Base-by-base conservation (phyloP, 106 monocot species). In the Platanthera guangdongensis region DNA sequence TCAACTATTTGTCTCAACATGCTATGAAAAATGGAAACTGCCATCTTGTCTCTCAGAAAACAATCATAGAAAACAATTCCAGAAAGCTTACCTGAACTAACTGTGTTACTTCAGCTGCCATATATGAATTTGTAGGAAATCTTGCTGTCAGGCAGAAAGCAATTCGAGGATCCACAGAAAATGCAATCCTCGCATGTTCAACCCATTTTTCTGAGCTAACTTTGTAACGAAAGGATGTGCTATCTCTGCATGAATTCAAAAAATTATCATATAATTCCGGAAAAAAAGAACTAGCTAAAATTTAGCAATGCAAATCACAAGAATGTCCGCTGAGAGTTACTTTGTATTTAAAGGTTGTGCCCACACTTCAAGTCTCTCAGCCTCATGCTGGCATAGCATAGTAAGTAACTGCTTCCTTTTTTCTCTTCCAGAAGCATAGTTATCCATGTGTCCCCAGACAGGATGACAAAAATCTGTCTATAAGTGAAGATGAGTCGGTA, bases 331-430 rank as follows among this genome's bases (percentile, higher is more conserved):
- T 51, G 6, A 63, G 70, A 76, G 49, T 2, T 91, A 94, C 91
- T 94, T 94, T 49, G 78, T 88, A 87, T 92, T 99, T 75, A 94
- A 80, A 48, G 90, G 94, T 63, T 92, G 94, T 71, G 99, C 92
- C 94, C 94, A 99, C 51, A 99, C 94, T 88, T 99, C 99, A 82
- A 94, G 92, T 51, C 99, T 92, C 74, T 99, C 99, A 50, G 92
- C 84, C 77, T 99, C 99, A 88, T 99, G 86, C 74, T 99, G 97
- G 78, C 90, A 90, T 57, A 99, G 81, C 91, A 94, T 92, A 53
- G 90, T 18, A 76, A 99, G 92, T 75, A 99, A 76, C 22, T 92
- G 91, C 57, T 87, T 99, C 57, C 94, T 78, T 77, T 94, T 99
- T 79, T 94, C 97, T 78, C 89, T 68, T 74, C 80, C 94, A 79